These are phyloP conservation scores for Echinochloa phyllopogon DNA, from an alignment of 176 grass and related monocot genomes.

Conservation along the genomic window DNA sequence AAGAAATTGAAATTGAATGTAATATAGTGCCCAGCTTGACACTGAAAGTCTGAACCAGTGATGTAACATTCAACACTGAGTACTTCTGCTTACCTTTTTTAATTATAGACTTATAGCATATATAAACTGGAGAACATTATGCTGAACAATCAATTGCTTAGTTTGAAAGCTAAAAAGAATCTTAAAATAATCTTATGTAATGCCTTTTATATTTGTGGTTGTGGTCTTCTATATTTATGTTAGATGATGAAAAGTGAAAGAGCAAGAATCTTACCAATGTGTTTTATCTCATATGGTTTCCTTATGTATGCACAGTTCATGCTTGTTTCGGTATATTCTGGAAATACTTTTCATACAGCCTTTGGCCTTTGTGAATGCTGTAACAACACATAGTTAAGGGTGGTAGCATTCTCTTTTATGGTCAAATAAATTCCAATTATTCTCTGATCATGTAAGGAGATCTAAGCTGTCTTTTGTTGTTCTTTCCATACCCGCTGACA, in stretches of 20 bases:
- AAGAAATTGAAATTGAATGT: not conserved
- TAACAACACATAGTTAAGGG: not conserved
- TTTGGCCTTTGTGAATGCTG: not conserved
- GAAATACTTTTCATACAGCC: not conserved
- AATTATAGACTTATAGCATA: not conserved
- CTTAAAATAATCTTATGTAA: not conserved
- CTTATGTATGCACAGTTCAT: not conserved
- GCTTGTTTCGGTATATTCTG: not conserved
- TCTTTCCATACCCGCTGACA: constrained; percentile 37
- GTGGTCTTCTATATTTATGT: constrained; percentile 8
- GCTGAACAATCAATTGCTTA: not conserved
- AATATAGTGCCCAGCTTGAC: not conserved
- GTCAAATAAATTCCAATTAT: not conserved
- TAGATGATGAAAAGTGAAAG: constrained; percentile 10
- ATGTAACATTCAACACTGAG: not conserved
- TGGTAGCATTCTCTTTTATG: not conserved
- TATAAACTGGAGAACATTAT: not conserved
- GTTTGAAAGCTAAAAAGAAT: constrained; percentile 5
- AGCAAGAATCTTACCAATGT: not conserved
- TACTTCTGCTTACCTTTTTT: not conserved
- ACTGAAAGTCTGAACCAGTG: not conserved
- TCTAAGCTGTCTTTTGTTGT: constrained; percentile 1
- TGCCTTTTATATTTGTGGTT: not conserved
- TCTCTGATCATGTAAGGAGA: not conserved
- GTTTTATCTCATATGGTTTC: not conserved